Evolutionary conservation across 371 early-diverging fungal species (phyloP).

Genomic region (Fennellomyces sp.): DNA sequence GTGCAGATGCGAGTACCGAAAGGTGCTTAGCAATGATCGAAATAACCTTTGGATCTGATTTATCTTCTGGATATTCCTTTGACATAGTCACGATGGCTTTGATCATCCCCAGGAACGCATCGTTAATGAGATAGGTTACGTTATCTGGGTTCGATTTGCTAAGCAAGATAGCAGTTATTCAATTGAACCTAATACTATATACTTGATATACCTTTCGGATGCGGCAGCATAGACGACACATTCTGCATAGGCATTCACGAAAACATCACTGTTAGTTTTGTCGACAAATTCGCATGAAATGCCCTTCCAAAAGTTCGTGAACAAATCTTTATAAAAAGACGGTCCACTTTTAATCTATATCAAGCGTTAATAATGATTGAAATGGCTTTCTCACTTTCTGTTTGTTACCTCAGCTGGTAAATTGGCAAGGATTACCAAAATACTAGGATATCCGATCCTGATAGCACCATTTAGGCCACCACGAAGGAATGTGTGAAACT

Average conservation of each 20-base stretch:
- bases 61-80: conserved; percentile 23
- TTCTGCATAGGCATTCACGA: conserved; percentile 66
- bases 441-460: conserved; percentile 67
- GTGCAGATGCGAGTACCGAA: conserved; percentile 20
- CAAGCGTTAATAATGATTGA: conserved; percentile 11
- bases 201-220: conserved; percentile 51
- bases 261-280: conserved; percentile 47
- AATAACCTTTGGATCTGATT: conserved; percentile 20
- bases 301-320: conserved; percentile 73
- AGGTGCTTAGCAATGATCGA: conserved; percentile 33
- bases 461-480: conserved; percentile 68
- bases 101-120: conserved; percentile 18
- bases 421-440: conserved; percentile 67
- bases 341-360: neutral
- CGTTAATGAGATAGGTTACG: neutral
- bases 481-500: conserved; percentile 68
- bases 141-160: neutral
- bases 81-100: conserved; percentile 20
- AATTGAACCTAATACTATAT: neutral
- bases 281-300: conserved; percentile 54
- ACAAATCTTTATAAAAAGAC: conserved; percentile 61
- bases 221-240: conserved; percentile 59
- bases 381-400: neutral
- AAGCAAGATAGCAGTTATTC: neutral
- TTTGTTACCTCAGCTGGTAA: conserved; percentile 53